Base-by-base conservation (phyloP, 108 stramenopile genomes). In the Cyclotella choctawhatcheeana region DNA sequence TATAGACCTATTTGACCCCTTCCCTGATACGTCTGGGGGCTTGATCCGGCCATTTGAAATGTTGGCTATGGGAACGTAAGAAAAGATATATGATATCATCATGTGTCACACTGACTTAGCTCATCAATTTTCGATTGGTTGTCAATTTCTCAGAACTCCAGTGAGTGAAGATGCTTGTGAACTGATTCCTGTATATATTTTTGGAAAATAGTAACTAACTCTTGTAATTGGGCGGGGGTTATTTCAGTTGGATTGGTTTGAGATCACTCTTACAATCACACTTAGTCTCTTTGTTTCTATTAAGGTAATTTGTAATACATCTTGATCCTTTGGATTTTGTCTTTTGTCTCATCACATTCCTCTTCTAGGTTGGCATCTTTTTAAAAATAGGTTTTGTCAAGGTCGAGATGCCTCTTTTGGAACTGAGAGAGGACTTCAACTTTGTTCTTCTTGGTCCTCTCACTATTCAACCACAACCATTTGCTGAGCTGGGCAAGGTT, bases 221-320 rank as follows among this genome's bases (percentile, higher is more conserved):
- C n/a, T n/a, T n/a, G n/a, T n/a, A n/a, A n/a, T n/a, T n/a, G n/a
- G n/a, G n/a, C n/a, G n/a, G n/a, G n/a, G n/a, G n/a, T n/a, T n/a
- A n/a, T n/a, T n/a, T n/a, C n/a, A n/a, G n/a, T n/a, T 67, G 13
- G 65, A 79, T 58, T 79, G 78, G 78, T 79, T 79, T 59, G 78
- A 79, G 66, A 58, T 79, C 34, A 64, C 62, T 3, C 43, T 79
- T 1, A 35, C 55, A 3, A 72, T 72, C 47, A 47, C 26, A 29
- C 25, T 48, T 17, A 50, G 13, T 40, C 6, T 72, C 5, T 52
- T 35, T 29, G 33, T 63, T 17, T 67, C n/a, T n/a, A n/a, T n/a
- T n/a, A n/a, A n/a, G n/a, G n/a, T n/a, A n/a, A n/a, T n/a, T n/a
- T n/a, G n/a, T n/a, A n/a, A n/a, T n/a, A n/a, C n/a, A n/a, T n/a